Evolutionary conservation across 129 eudicot species (phyloP), one percentile per base, ranked within the genome.

Genomic region (Kitagawia praeruptora): DNA sequence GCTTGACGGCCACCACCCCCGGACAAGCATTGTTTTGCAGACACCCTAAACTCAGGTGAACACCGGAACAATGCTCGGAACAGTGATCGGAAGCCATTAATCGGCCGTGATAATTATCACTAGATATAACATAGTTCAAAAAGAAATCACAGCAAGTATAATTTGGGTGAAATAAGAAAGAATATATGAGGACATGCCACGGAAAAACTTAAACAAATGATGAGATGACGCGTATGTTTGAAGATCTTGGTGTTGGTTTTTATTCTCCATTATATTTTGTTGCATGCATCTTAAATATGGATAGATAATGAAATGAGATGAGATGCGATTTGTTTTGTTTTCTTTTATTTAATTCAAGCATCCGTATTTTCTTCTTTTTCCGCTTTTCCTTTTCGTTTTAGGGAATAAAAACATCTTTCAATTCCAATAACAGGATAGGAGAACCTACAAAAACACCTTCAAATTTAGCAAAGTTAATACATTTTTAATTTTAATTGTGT

Each of bases 361-460:
- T 69, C 28, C 0, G 34, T 0, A 61, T n/a, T 61, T 61, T 9
- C 23, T 40, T 40, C 42, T 40, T n/a, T 61, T 61, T 61, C 40
- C 4, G 12, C 74, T 69, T 69, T 69, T 69, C 12, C 74, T 69
- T 38, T 69, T 31, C 5, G n/a, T 69, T 69, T 34, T 34, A 2
- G 40, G 44, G 75, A 72, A 72, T 72, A 72, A 38, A 72, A 72
- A 72, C 76, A 41, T 41, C 76, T 72, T 72, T 72, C 51, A 21
- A 41, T 21, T 72, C 51, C 46, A 37, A 72, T 41, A 21, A 21
- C 19, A 39, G 21, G 25, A 72, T 72, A 15, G 48, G 14, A 72
- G 76, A 41, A 9, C 49, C 3, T 5, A 18, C 9, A 7, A 38
- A 69, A 69, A 69, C 11, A 4, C 40, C 40, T 28, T 38, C n/a